Evolutionary conservation across 495 filamentous ascomycete genomes (phyloP), one percentile per base, ranked within the genome.

Genomic region (Evansstolkia leycettana): DNA sequence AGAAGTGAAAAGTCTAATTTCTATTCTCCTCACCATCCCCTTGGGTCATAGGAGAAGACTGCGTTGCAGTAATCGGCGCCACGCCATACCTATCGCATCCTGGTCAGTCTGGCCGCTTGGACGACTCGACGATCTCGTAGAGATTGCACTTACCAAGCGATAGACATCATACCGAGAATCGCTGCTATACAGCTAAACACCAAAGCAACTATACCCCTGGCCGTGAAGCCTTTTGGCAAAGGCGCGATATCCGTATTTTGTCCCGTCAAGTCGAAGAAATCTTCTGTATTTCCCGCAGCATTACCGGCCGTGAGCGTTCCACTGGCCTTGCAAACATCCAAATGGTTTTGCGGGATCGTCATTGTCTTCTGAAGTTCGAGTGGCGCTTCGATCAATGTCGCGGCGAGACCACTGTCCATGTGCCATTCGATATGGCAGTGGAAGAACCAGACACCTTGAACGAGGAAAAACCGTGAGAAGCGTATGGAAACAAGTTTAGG

Each of bases 371-470:
- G 84, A 0, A 90, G 28, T 7, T 64, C 57, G 10, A 70, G 57
- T 0, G 83, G 83, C 0, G 69, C 72, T 57, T 87, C 82, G 46
- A 90, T 72, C 18, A 89, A 60, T 7, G 73, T 81, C 11, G 74
- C 78, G 1, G 72, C 73, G 14, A 90, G 65, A 15, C 84, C 84
- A 47, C 73, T 74, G 41, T 70, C 75, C 28, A 84, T 69, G 48
- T 88, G 83, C 79, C 81, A 87, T 62, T 84, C 81, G 17, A 84
- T 68, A 54, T 85, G 81, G 58, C 84, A 88, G 51, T 90, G 84
- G 52, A 87, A 82, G 15, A 87, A 55, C 71, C 76, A 87, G 24
- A 86, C 69, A 34, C 80, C 86, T 12, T 15, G n/a, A n/a, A n/a
- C n/a, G n/a, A n/a, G n/a, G n/a, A n/a, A n/a, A n/a, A n/a, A n/a